These are phyloP conservation scores for Tetraselmis striata DNA, from an alignment of 139 green algal species.

Conservation along the genomic window DNA sequence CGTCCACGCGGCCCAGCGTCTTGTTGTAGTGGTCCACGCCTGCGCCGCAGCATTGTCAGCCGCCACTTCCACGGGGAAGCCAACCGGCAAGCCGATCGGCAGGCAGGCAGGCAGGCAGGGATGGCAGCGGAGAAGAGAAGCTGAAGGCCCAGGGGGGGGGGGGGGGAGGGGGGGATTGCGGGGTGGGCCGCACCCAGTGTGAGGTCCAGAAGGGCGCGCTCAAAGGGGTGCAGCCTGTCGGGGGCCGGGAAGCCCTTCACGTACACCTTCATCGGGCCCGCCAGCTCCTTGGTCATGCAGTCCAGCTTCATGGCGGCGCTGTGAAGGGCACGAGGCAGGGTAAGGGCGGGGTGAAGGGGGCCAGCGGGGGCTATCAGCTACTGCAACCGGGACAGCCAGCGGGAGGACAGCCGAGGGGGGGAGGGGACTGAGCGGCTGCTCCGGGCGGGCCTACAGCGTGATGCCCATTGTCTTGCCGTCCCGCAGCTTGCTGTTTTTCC, in stretches of 20 bases:
- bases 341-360: no score
- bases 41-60: slow-evolving; percentile 24
- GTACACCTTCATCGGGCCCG: slow-evolving; percentile 50
- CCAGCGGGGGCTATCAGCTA: slow-evolving; percentile 33
- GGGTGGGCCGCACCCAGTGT: slow-evolving; percentile 68
- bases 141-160: no score
- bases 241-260: slow-evolving; percentile 60
- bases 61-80: slow-evolving; percentile 50
- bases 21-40: background rate
- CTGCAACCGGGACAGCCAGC: no score
- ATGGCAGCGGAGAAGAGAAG: no score
- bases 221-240: slow-evolving; percentile 79
- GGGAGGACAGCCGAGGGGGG: no score
- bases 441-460: background rate
- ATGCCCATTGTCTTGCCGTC: background rate
- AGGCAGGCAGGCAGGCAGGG: no score
- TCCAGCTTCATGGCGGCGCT: slow-evolving; percentile 17
- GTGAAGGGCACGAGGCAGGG: background rate
- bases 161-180: no score
- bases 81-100: no score
- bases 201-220: slow-evolving; percentile 80
- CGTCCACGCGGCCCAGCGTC: slow-evolving; percentile 28
- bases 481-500: background rate
- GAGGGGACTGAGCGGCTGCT: no score
- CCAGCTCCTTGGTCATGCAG: slow-evolving; percentile 32